Base-by-base conservation (phyloP, 2,329 filamentous ascomycete species). In the Phoma sp. region DNA sequence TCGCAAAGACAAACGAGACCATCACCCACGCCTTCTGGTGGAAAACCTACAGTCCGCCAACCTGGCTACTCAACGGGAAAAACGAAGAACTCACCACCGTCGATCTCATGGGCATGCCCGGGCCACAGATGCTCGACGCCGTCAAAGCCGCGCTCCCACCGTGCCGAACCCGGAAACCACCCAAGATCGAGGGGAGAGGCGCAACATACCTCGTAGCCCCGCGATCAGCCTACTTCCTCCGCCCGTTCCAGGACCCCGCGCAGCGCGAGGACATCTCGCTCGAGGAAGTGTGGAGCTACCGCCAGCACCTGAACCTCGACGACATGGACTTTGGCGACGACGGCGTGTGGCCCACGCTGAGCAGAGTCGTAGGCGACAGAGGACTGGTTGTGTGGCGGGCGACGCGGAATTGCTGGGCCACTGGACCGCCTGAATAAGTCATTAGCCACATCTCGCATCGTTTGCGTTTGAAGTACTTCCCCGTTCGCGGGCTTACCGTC, bases 1-100 rank as follows among this genome's bases (percentile, higher is more conserved):
- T 93, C 67, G 89, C 86, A 66, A 84, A 84, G 48, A 87, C 90
- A 60, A 81, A 84, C 4, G 87, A 72, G 17, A 62, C 89, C 59
- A 85, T 89, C 7, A 87, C 86, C 1, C 82, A 88, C 28, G 88
- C 87, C 3, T 81, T 90, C 43, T 93, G 90, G 90, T 93, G 90
- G 90, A 93, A 92, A 73, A 93, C 90, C 1, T 93, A 93, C 70
- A 90, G 87, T 70, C 90, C 90, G 15, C 90, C 90, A 0, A 87
- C 89, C 29, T 93, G 90, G 89, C 81, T 93, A 17, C 79, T 93
- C 6, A 88, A 92, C 60, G 87, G 88, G 47, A 90, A 89, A 73
- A 92, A 90, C 60, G 83, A 87, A 61, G 81, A 89, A 9, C 76
- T 92, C n/a, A 81, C 77, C 25, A 93, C 90, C 1, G 80, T 81